Base-by-base conservation (phyloP, 306 rosid genomes). In the Rosa persica region DNA sequence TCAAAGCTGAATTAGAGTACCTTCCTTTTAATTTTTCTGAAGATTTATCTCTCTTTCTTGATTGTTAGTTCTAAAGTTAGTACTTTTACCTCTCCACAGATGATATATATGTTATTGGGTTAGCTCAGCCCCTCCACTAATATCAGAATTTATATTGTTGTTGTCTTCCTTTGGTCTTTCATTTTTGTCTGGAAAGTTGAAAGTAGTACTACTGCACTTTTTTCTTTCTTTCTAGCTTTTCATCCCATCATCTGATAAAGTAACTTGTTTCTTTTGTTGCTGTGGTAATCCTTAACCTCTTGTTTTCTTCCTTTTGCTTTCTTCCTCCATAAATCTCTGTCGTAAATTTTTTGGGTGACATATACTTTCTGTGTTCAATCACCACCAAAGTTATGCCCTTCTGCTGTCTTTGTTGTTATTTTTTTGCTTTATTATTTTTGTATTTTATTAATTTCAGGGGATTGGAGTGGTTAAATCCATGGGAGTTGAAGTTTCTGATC, bases 401-500 rank as follows among this genome's bases (percentile, higher is more conserved):
- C 81, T 78, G 52, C 46, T 58, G 79, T 61, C 60, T 19, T 20
- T 66, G 42, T 22, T 67, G 20, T 6, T 6, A 6, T 60, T n/a
- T 20, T 70, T 60, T 74, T 70, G 82, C 54, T 43, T 70, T 75
- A 60, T 47, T 79, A 0, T 76, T 80, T 52, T 49, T 72, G 19
- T 70, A 27, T 46, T 36, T 58, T 70, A 67, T 12, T 27, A 46
- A 40, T 84, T 70, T 83, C 89, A 86, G 89, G 87, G 84, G 36
- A 73, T 84, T 81, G 88, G 90, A 87, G 86, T 84, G 70, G 85
- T 75, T 74, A 88, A 79, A 67, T 46, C 80, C 65, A 86, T 86
- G 95, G 97, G 92, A 73, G 94, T 36, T 20, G 73, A 22, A 42
- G 52, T 83, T 76, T 79, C 71, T 39, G 71, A 66, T 66, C 3